phyloP scores from a whole-genome alignment of 495 filamentous ascomycete genomes.

The Aspergillus cristatus region DNA sequence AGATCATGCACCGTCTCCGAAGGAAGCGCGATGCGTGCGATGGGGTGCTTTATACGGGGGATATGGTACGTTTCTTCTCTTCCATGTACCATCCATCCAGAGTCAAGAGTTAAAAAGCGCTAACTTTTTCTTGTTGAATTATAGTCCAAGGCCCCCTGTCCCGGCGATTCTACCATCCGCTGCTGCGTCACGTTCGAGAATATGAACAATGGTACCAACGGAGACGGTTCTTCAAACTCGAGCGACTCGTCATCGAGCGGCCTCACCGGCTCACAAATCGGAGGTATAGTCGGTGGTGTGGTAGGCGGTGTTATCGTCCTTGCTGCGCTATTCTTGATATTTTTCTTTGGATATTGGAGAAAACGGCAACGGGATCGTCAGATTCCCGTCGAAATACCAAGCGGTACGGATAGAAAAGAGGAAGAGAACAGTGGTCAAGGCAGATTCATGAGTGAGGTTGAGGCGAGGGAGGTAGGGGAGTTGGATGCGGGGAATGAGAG shows the following conservation, averaged over 20 bases:
- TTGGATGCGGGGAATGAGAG: conserved; percentile 9
- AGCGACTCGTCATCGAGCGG: conserved; percentile 2
- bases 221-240: background rate
- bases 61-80: too few relatives aligned
- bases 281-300: conserved; percentile 6
- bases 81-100: too few relatives aligned
- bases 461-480: conserved; percentile 7
- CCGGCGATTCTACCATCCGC: background rate
- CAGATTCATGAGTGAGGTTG: conserved; percentile 5
- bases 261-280: background rate
- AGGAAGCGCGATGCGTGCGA: too few relatives aligned
- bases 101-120: too few relatives aligned
- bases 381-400: too few relatives aligned
- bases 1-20: too few relatives aligned
- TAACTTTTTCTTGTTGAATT: background rate
- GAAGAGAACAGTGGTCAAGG: conserved; percentile 1
- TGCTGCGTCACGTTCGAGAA: conserved; percentile 5
- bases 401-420: conserved; percentile 5
- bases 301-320: conserved; percentile 2
- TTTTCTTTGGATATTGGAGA: background rate
- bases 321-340: background rate
- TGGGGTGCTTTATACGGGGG: too few relatives aligned
- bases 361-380: too few relatives aligned
- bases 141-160: conserved; percentile 1
- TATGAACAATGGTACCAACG: background rate